Evolutionary conservation across 768 basidiomycete genomes (phyloP), one percentile per base, ranked within the genome.

Genomic region (Sarcodon aspratus): DNA sequence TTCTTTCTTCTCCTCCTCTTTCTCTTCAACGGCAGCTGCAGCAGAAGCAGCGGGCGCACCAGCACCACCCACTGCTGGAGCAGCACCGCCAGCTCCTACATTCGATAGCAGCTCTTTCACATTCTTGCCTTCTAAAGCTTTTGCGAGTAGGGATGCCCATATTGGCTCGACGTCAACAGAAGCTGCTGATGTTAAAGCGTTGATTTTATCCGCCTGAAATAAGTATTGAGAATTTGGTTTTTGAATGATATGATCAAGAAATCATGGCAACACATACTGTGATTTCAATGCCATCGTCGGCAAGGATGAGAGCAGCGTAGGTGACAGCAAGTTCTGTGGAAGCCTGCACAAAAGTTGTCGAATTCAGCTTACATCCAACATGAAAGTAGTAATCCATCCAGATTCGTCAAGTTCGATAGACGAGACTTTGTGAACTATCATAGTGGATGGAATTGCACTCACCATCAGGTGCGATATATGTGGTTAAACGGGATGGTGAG

Each of bases 241-340:
- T 27, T 27, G 21, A 5, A 27, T 27, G 21, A 27, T 27, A 27
- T 5, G 21, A 27, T 3, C 21, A 46, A 42, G 34, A n/a, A n/a
- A 18, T 42, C 31, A 44, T 2, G 36, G 21, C 6, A 33, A 11
- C 15, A 80, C 91, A 60, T 60, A 96, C 94, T 55, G 95, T 96
- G 64, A 99, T 97, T 76, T 97, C 95, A 62, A 95, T 71, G 59
- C 84, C 85, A 56, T 96, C 94, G 72, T 98, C 96, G 58, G 93
- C 94, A 64, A 98, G 91, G 71, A 97, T 97, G 62, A 99, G 86
- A 58, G 92, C 89, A 63, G 95, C 93, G 74, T 97, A 97, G 59
- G 93, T 87, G 54, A 93, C 74, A 59, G 93, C 91, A 64, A 95
- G 87, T 66, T 98, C 95, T 48, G 64, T 51, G 61, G 76, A 68